Base-by-base conservation (phyloP, 2,329 filamentous ascomycete genomes). In the Stachybotrys echinatus region DNA sequence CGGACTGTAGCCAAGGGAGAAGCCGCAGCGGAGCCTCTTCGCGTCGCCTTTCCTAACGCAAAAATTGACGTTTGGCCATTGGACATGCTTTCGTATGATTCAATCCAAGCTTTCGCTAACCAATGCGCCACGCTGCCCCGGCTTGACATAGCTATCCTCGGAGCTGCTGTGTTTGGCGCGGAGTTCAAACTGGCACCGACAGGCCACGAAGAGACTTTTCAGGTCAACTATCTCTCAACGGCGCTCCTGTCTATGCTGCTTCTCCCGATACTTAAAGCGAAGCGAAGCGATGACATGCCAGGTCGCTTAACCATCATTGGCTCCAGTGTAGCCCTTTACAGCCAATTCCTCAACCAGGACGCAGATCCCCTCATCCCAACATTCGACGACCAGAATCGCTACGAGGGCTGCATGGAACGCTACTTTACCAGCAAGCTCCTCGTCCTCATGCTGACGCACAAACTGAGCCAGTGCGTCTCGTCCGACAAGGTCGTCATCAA, bases 1-100 rank as follows among this genome's bases (percentile, higher is more conserved):
- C 72, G 76, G 1, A 71, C 64, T 3, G 22, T 50, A 0, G 46
- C 23, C 12, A 20, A 37, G 19, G 23, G 44, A 2, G 23, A 46
- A 8, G 44, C 44, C 5, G 23, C 23, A 4, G 44, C 44, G 2
- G 17, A 23, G n/a, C n/a, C 44, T 2, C n/a, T 46, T 10, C 44
- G 44, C 8, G 19, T 10, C 5, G 6, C 6, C 17, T 20, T 31
- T 21, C 44, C 44, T 8, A 12, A 21, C 5, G 44, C 19, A 10
- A 8, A 19, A 18, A 37, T 46, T 23, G 23, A 46, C 5, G 44
- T 37, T 2, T 34, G 10, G 12, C 44, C 6, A 8, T 23, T 37
- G 22, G 44, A 37, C 19, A 46, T 46, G 23, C n/a, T 37, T 8
- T 46, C 23, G n/a, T 46, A 37, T 37, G 44, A 46, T 2, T 46